phyloP scores from a whole-genome alignment of 306 rosid genomes.

The Chamaecrista fasciculata region DNA sequence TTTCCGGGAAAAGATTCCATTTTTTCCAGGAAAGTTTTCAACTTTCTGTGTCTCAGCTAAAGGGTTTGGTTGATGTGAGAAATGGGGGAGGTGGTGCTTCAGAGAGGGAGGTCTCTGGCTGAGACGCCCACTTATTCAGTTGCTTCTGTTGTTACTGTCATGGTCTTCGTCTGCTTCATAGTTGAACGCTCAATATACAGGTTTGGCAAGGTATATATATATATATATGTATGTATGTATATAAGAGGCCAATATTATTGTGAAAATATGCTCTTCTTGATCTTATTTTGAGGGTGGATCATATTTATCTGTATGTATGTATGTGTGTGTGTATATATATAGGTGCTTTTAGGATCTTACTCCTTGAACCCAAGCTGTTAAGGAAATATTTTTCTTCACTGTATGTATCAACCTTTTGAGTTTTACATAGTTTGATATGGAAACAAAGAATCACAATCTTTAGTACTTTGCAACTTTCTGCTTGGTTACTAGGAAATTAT shows the following conservation, averaged over 20 bases:
- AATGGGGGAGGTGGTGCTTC: constrained; percentile 43
- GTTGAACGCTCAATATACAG: constrained; percentile 81
- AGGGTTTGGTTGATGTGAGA: constrained; percentile 24
- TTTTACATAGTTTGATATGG: no score
- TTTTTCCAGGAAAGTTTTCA: constrained; percentile 24
- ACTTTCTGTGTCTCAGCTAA: constrained; percentile 22
- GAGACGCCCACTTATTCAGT: constrained; percentile 97
- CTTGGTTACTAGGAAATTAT: constrained; percentile 4
- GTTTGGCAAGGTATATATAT: constrained; percentile 90
- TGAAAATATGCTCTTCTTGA: not conserved
- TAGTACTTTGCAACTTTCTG: not conserved
- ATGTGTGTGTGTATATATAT: no score
- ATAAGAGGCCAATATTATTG: no score
- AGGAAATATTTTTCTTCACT: no score
- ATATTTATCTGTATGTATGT: no score
- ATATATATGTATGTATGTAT: no score
- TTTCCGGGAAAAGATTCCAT: constrained; percentile 10
- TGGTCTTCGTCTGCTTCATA: constrained; percentile 81
- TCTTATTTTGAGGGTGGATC: not conserved
- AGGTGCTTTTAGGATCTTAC: no score
- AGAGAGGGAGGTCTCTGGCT: constrained; percentile 66
- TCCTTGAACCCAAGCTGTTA: no score
- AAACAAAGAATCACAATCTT: not conserved
- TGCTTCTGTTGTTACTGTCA: constrained; percentile 83
- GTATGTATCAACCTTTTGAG: no score